Conservation (phyloP, 768 basidiomycete genomes). For the Clathrus columnatus region DNA sequence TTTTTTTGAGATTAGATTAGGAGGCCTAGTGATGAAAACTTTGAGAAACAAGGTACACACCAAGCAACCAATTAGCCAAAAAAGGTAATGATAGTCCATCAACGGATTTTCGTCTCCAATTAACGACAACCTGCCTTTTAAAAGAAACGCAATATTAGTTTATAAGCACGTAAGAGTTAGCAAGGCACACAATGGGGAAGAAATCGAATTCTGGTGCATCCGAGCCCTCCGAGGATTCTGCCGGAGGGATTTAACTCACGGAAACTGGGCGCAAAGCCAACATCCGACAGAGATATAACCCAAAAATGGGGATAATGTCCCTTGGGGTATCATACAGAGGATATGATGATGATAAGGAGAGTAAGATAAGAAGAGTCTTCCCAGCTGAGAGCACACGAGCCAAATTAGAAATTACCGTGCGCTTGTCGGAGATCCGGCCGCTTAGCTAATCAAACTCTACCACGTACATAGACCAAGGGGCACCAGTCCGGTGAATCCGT, state of each 20-base stretch:
- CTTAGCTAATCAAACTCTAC: too few species aligned
- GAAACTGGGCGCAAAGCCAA: conserved; percentile 85
- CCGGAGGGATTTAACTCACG: conserved; percentile 42
- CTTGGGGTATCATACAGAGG: conserved; percentile 6
- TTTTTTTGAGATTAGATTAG: background rate
- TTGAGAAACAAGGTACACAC: too few species aligned
- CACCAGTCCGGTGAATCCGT: too few species aligned
- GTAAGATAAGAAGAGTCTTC: too few species aligned
- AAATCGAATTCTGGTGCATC: conserved; percentile 6
- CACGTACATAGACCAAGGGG: too few species aligned
- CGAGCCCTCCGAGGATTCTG: conserved; percentile 7
- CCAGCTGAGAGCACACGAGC: too few species aligned
- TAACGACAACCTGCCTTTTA: conserved; percentile 77
- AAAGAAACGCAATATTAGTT: background rate
- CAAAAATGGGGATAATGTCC: conserved; percentile 24
- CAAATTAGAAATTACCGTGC: too few species aligned
- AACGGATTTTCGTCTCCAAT: conserved; percentile 63
- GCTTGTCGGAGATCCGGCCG: too few species aligned
- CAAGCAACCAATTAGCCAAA: conserved; percentile 85
- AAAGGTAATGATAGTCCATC: conserved; percentile 92
- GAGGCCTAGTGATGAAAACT: conserved; percentile 5
- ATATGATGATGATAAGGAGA: too few species aligned
- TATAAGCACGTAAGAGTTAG: conserved; percentile 5
- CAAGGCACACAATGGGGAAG: background rate
- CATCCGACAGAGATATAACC: conserved; percentile 66